phyloP scores from a whole-genome alignment of 371 early-diverging fungal genomes.

The Choanephora cucurbitarum region DNA sequence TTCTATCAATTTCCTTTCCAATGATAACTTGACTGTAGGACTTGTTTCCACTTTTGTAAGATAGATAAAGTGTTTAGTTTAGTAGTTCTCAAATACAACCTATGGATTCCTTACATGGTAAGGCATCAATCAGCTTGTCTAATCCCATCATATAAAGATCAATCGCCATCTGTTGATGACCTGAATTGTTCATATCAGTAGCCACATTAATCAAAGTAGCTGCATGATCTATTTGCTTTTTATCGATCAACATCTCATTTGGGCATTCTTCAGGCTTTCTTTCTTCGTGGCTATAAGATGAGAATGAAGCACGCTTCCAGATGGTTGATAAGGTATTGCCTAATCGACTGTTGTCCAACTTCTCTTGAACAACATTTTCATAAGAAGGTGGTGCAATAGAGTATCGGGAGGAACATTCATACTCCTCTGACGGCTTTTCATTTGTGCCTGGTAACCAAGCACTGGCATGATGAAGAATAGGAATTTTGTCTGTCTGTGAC shows the following conservation, averaged over 20 bases:
- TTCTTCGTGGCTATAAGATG: conserved; percentile 4
- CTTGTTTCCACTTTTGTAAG: conserved; percentile 59
- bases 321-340: conserved; percentile 19
- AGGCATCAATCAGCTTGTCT: conserved; percentile 48
- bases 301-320: conserved; percentile 34
- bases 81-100: no score
- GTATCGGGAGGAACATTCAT: conserved; percentile 19
- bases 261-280: conserved; percentile 9
- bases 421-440: conserved; percentile 7
- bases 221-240: conserved; percentile 47
- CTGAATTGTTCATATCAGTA: conserved; percentile 46
- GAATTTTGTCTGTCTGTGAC: conserved; percentile 24
- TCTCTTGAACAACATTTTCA: conserved; percentile 25
- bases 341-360: conserved; percentile 11
- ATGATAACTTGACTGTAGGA: conserved; percentile 38
- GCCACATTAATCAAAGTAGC: conserved; percentile 50
- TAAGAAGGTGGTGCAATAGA: conserved; percentile 40
- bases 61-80: no score
- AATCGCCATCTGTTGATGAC: conserved; percentile 46
- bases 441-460: conserved; percentile 20
- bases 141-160: conserved; percentile 57
- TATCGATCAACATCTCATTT: conserved; percentile 28
- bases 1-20: conserved; percentile 39
- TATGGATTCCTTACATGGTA: conserved; percentile 63
- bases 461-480: conserved; percentile 13